These are phyloP conservation scores for Spergularia azorica DNA, from an alignment of 179 eudicot species.

Conservation along the genomic window DNA sequence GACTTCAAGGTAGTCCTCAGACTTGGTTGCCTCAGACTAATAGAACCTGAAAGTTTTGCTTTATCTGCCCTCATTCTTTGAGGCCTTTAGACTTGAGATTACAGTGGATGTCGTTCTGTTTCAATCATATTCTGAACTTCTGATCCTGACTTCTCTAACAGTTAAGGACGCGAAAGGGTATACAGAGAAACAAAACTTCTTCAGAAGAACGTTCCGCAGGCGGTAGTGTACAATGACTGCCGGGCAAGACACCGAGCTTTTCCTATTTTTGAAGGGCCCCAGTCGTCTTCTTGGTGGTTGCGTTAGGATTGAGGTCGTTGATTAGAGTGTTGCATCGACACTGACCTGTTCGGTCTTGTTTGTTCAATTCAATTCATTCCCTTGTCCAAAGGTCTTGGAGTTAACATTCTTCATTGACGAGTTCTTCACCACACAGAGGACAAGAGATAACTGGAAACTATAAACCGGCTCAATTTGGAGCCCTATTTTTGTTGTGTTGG, in stretches of 20 bases:
- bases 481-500: too few relatives aligned
- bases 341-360: background rate
- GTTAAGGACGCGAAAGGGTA: conserved; percentile 26
- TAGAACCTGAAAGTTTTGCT: background rate
- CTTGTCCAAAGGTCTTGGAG: background rate
- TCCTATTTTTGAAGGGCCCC: background rate
- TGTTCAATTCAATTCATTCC: too few relatives aligned
- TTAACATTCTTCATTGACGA: conserved; percentile 10
- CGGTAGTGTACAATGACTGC: conserved; percentile 15
- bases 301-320: background rate
- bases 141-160: conserved; percentile 10
- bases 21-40: background rate
- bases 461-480: conserved; percentile 2
- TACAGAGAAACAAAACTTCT: conserved; percentile 31
- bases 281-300: background rate
- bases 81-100: background rate
- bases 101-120: background rate
- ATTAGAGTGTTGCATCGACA: background rate
- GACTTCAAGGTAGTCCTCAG: conserved; percentile 54
- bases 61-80: too few relatives aligned
- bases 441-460: background rate
- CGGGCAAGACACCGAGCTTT: background rate
- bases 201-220: conserved; percentile 48
- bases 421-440: background rate
- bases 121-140: background rate